Conservation (phyloP, 352 stramenopile species). For the Globisporangium solare region DNA sequence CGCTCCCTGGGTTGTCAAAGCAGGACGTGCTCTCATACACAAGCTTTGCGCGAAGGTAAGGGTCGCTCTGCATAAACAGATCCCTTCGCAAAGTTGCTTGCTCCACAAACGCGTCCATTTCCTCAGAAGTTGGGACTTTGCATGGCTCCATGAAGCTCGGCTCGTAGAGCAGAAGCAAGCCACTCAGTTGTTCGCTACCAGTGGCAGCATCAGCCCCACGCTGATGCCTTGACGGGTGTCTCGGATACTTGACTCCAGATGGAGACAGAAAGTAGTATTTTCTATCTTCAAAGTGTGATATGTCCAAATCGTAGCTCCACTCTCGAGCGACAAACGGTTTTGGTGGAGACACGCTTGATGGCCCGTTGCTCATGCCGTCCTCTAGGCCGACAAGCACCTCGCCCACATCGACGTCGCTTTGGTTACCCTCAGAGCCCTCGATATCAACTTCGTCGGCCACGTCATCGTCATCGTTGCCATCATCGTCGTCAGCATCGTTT, state of each 20-base stretch:
- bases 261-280: conserved; percentile 14
- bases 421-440: neutral
- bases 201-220: neutral
- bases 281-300: conserved; percentile 10
- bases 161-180: conserved; percentile 9
- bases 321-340: conserved; percentile 9
- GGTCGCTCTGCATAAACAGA: conserved; percentile 39
- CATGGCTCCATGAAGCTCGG: conserved; percentile 18
- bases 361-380: neutral
- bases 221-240: conserved; percentile 20
- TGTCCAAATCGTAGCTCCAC: conserved; percentile 1
- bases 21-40: conserved; percentile 48
- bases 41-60: conserved; percentile 27
- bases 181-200: neutral
- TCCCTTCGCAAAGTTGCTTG: conserved; percentile 13
- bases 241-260: conserved; percentile 13
- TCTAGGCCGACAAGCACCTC: neutral
- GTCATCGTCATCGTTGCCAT: conserved; percentile 44
- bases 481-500: conserved; percentile 21
- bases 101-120: conserved; percentile 24
- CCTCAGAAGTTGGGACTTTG: conserved; percentile 6
- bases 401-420: neutral
- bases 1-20: conserved; percentile 7
- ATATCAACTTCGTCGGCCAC: conserved; percentile 20
- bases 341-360: neutral